These are phyloP conservation scores for Zygosaccharomyces bailii DNA, from an alignment of 805 yeast species.

Conservation along the genomic window DNA sequence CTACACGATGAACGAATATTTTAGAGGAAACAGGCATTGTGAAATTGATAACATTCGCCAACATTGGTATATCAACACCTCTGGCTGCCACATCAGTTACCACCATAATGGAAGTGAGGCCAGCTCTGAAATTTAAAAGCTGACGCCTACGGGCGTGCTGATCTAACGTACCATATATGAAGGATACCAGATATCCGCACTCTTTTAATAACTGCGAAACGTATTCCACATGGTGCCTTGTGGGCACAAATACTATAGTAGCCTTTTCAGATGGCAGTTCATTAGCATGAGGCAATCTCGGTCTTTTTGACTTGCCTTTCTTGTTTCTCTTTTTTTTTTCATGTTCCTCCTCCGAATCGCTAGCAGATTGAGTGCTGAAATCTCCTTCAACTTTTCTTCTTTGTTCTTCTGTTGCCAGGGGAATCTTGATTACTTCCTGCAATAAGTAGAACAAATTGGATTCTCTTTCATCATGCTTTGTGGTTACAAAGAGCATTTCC, in stretches of 20 bases:
- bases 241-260: slow-evolving; percentile 92
- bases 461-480: slow-evolving; percentile 84
- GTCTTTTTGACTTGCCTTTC: slow-evolving; percentile 45
- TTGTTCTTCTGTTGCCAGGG: slow-evolving; percentile 72
- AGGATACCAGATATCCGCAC: slow-evolving; percentile 83
- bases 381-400: slow-evolving; percentile 48
- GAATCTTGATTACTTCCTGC: slow-evolving; percentile 81
- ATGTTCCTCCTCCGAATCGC: slow-evolving; percentile 44
- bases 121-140: slow-evolving; percentile 77
- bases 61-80: slow-evolving; percentile 96
- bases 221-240: slow-evolving; percentile 97
- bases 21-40: slow-evolving; percentile 90
- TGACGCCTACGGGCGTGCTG: slow-evolving; percentile 93
- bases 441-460: slow-evolving; percentile 75
- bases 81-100: slow-evolving; percentile 99
- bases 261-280: slow-evolving; percentile 81
- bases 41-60: slow-evolving; percentile 91
- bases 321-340: slow-evolving; percentile 34
- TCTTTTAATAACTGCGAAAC: slow-evolving; percentile 64
- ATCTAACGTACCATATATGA: slow-evolving; percentile 90
- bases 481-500: slow-evolving; percentile 81
- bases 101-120: slow-evolving; percentile 79
- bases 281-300: slow-evolving; percentile 70
- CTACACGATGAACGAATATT: slow-evolving; percentile 94
- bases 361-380: slow-evolving; percentile 48